Evolutionary conservation across 495 filamentous ascomycete species (phyloP).

Genomic region (Schizothecium vesticola): DNA sequence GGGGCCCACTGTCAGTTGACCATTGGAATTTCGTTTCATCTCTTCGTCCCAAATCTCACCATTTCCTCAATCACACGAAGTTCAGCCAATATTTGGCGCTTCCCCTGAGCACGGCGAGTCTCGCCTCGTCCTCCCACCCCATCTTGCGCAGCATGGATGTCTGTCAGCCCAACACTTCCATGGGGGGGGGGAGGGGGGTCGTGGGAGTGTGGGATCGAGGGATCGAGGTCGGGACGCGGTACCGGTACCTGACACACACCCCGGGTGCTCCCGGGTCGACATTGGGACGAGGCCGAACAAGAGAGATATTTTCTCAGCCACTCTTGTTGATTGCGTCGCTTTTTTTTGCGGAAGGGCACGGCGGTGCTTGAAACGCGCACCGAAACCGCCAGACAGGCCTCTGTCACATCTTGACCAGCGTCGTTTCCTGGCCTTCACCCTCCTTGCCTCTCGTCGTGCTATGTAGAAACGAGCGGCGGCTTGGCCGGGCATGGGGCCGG

Average conservation of each 20-base stretch:
- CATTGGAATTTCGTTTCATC: background rate
- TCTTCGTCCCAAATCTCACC: background rate
- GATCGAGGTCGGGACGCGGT: background rate
- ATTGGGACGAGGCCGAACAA: constrained; percentile 6
- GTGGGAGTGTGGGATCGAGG: background rate
- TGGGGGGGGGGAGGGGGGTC: no score
- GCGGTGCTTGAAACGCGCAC: constrained; percentile 15
- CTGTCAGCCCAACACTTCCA: background rate
- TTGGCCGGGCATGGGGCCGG: constrained; percentile 6
- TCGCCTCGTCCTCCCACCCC: background rate
- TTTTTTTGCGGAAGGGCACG: constrained; percentile 1
- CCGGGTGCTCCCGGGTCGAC: constrained; percentile 17
- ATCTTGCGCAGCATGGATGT: background rate
- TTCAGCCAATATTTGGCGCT: background rate
- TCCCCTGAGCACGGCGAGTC: background rate
- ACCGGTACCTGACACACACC: constrained; percentile 3
- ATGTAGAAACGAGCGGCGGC: constrained; percentile 7
- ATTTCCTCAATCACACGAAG: background rate
- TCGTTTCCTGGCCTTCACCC: background rate
- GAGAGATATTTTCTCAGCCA: background rate
- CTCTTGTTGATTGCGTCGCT: background rate
- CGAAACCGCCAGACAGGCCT: constrained; percentile 17
- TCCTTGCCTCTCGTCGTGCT: background rate
- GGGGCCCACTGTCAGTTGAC: background rate
- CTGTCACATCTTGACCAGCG: constrained; percentile 13